Conservation (phyloP, 2,329 filamentous ascomycete species). For the Ceratocystis variospora region DNA sequence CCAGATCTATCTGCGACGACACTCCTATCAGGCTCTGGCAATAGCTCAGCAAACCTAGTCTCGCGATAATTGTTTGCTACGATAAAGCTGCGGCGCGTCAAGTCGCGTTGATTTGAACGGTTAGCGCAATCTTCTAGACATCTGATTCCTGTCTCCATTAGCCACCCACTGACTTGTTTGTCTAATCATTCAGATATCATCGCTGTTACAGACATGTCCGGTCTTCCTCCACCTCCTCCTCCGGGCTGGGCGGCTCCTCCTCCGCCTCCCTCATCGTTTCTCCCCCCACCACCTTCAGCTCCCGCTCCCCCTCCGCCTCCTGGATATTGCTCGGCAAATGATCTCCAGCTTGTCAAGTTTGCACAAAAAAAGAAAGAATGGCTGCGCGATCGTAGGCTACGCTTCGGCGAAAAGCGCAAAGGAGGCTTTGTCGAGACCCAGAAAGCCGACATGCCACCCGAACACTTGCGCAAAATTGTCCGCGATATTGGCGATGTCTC, state of each 20-base stretch:
- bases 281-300: conserved; percentile 44
- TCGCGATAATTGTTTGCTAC: conserved; percentile 1
- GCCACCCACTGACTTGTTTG: background rate
- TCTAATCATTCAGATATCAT: conserved; percentile 1
- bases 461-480: conserved; percentile 96
- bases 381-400: conserved; percentile 77
- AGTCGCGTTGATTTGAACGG: conserved; percentile 17
- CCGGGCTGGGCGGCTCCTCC: conserved; percentile 43
- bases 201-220: conserved; percentile 32
- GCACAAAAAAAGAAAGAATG: conserved; percentile 99
- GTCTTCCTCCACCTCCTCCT: conserved; percentile 40
- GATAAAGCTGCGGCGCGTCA: conserved; percentile 14
- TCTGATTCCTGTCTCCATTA: background rate
- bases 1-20: background rate
- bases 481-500: conserved; percentile 98
- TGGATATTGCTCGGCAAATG: conserved; percentile 64
- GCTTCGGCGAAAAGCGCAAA: conserved; percentile 94
- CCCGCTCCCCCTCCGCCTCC: conserved; percentile 62
- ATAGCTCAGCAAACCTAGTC: conserved; percentile 13
- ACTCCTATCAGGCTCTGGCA: conserved; percentile 4
- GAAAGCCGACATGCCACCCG: conserved; percentile 96
- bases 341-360: conserved; percentile 84
- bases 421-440: conserved; percentile 94
- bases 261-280: conserved; percentile 43
- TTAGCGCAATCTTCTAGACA: conserved; percentile 6